Base-by-base conservation (phyloP, 2,329 filamentous ascomycete species). In the Aspergillus sp. region DNA sequence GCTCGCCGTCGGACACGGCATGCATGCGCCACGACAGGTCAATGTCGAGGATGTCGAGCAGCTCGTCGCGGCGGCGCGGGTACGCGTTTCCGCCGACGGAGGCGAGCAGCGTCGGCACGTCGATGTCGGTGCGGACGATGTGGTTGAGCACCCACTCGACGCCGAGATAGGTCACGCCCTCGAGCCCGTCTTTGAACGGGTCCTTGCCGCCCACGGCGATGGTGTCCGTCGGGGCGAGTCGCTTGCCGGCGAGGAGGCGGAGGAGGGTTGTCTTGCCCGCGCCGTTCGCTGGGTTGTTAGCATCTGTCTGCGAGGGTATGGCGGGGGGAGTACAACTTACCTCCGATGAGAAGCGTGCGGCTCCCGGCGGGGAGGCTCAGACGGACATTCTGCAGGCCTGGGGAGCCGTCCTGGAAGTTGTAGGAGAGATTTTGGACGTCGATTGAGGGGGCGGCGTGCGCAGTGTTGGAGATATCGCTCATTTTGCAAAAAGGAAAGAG, bases 141-240 rank as follows among this genome's bases (percentile, higher is more conserved):
- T 84, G 85, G 67, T 96, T 96, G 7, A 98, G 74, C 3, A 96
- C 91, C 91, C 91, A 98, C 69, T 98, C 91, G 1, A 95, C 76
- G 1, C 91, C 91, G 5, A 98, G 81, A 61, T 98, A 98, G 14
- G 89, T 96, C 19, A 98, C 89, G 41, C 91, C 91, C 63, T 94
- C 84, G 16, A 95, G 76, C 8, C 80, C 78, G 22, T 86, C 74
- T 58, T 85, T 82, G 74, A 98, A 98, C 6, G 91, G 91, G 61
- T 98, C 91, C 30, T 85, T 76, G 42, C 83, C 85, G 30, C 76
- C 81, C 41, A 98, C 80, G 50, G 66, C 68, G 57, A 98, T 83
- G 43, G 79, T 78, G 53, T 73, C 68, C 33, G 68, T 65, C 0
- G 91, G 89, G 1, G 89, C 82, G 51, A 98, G 83, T 35, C 88